Conservation (phyloP, 345 rosid species). For the Hibiscus mutabilis region DNA sequence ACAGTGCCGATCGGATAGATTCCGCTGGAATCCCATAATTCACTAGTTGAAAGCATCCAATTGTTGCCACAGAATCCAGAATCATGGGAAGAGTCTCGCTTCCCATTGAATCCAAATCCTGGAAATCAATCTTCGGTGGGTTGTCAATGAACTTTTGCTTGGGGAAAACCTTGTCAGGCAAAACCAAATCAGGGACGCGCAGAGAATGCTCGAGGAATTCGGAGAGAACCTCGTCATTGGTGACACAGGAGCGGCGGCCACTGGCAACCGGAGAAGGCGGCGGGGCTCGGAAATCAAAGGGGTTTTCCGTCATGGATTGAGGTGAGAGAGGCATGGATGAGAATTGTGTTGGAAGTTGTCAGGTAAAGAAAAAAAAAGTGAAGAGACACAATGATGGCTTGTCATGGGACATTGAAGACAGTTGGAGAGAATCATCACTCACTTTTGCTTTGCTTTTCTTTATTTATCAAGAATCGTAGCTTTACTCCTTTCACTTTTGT, state of each 20-base stretch:
- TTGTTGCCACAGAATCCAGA: conserved; percentile 44
- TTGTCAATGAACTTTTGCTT: conserved; percentile 50
- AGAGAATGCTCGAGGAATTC: conserved; percentile 72
- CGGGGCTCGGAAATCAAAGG: conserved; percentile 77
- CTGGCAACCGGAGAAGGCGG: conserved; percentile 76
- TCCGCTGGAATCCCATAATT: conserved; percentile 52
- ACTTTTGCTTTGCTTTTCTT: neutral
- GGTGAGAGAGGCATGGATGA: conserved; percentile 30
- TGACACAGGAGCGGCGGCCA: conserved; percentile 65
- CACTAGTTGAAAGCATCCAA: conserved; percentile 83
- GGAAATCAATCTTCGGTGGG: conserved; percentile 58
- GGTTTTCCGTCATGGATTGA: conserved; percentile 40
- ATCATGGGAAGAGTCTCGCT: conserved; percentile 23
- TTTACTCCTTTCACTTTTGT: neutral
- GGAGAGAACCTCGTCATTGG: conserved; percentile 66
- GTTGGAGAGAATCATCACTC: conserved; percentile 8
- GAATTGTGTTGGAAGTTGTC: neutral
- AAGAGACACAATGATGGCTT: conserved; percentile 2
- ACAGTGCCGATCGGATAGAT: conserved; percentile 28
- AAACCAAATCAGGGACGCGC: conserved; percentile 72
- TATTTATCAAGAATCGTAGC: neutral
- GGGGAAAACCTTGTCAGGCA: conserved; percentile 77
- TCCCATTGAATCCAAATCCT: conserved; percentile 22
- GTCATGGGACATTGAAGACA: conserved; percentile 5
- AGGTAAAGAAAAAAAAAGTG: neutral